phyloP scores from a whole-genome alignment of 2,329 filamentous ascomycete genomes.

The Ceratocystis ficicola region DNA sequence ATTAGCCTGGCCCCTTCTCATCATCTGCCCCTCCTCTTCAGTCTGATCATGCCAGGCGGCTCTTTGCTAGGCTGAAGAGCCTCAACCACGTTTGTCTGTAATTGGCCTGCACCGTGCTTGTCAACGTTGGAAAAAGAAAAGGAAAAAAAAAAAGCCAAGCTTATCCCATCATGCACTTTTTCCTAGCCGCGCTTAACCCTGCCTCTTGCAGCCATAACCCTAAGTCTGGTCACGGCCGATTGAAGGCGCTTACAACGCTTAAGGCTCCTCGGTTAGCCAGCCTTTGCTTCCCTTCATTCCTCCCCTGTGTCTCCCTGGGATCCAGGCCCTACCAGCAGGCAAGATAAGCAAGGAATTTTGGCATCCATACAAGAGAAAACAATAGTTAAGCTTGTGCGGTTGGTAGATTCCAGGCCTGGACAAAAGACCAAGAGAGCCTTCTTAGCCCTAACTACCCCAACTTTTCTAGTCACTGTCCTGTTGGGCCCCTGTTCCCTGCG shows the following conservation, averaged over 20 bases:
- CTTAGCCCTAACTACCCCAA: not conserved
- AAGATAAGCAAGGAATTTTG: not conserved
- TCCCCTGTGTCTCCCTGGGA: no score
- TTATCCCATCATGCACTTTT: not conserved
- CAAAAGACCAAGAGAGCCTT: no score
- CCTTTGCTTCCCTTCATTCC: not conserved
- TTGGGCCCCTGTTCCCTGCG: not conserved
- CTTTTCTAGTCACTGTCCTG: not conserved
- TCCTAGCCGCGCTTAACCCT: constrained; percentile 1
- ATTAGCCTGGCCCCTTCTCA: not conserved
- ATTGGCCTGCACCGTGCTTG: not conserved
- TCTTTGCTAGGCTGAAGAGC: not conserved
- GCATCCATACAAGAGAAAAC: not conserved
- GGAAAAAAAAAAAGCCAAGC: no score
- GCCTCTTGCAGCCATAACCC: not conserved
- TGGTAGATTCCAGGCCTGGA: no score
- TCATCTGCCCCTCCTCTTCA: not conserved
- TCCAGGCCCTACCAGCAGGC: not conserved
- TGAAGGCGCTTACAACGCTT: not conserved
- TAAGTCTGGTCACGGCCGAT: not conserved
- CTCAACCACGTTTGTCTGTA: not conserved
- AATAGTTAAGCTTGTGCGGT: no score
- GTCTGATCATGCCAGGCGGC: not conserved
- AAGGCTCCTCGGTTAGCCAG: no score
- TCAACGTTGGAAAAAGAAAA: no score